Percentiles rank a stretch among this genome's conserved stretches.
Evolutionary conservation across 208 protist genomes (phyloP).

Genomic region (Trypanosoma rangeli): DNA sequence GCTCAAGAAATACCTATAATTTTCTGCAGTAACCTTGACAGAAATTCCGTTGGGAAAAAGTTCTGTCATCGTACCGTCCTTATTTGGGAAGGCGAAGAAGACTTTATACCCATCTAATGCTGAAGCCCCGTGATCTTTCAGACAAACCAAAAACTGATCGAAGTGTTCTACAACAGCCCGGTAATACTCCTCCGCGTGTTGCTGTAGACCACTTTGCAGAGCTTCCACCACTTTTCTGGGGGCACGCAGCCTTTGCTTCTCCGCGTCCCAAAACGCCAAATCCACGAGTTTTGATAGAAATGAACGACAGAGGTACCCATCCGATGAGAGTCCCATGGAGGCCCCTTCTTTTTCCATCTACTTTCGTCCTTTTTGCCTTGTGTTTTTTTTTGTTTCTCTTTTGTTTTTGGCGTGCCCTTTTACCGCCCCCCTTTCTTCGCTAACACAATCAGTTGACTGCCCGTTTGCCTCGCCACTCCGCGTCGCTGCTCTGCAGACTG

Average conservation of each 20-base stretch:
- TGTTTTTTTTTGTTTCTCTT: background rate
- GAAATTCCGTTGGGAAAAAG: constrained; percentile 56
- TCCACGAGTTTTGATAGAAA: constrained; percentile 10
- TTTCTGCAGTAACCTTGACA: constrained; percentile 51
- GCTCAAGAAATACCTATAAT: constrained; percentile 42
- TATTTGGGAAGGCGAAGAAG: constrained; percentile 55
- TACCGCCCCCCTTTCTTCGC: background rate
- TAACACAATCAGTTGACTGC: background rate
- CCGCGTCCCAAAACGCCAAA: background rate
- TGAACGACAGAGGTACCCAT: background rate
- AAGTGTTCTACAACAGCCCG: constrained; percentile 18
- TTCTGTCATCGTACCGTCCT: constrained; percentile 46
- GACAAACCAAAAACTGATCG: constrained; percentile 9
- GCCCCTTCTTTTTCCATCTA: background rate
- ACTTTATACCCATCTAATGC: constrained; percentile 6
- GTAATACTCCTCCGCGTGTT: constrained; percentile 13
- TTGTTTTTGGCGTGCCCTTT: background rate
- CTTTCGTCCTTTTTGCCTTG: background rate
- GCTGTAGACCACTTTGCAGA: constrained; percentile 2
- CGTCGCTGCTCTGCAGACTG: background rate
- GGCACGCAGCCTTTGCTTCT: background rate
- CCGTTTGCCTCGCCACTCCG: background rate
- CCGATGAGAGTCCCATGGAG: background rate
- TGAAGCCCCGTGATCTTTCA: constrained; percentile 25
- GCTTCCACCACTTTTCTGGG: constrained; percentile 1